Evolutionary conservation across 495 filamentous ascomycete genomes (phyloP).

Genomic region (Achaetomiella virescens): DNA sequence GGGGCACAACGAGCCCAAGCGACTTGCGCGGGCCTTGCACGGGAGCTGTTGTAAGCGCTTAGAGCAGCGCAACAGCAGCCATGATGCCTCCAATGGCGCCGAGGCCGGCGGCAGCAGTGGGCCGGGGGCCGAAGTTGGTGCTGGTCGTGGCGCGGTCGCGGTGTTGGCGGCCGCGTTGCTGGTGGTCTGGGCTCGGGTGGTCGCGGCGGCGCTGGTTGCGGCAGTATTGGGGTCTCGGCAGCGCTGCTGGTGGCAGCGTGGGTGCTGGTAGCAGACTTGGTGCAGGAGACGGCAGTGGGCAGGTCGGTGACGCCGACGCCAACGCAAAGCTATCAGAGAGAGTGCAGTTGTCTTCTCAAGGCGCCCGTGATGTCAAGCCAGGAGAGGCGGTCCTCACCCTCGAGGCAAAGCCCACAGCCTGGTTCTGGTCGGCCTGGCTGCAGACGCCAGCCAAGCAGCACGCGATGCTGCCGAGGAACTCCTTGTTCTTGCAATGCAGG

Average conservation of each 20-base stretch:
- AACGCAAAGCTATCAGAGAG: constrained; percentile 34
- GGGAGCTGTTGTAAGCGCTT: too few species aligned
- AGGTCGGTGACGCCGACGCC: constrained; percentile 30
- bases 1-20: too few species aligned
- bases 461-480: constrained; percentile 55
- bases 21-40: too few species aligned
- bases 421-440: constrained; percentile 44
- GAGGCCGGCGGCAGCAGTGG: constrained; percentile 23
- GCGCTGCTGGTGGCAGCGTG: constrained; percentile 8
- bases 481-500: constrained; percentile 61
- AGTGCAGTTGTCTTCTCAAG: too few species aligned
- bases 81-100: constrained; percentile 31
- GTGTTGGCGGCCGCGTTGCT: not conserved
- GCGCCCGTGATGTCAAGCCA: not conserved
- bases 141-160: constrained; percentile 10
- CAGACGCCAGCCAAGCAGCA: constrained; percentile 62
- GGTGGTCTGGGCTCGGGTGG: constrained; percentile 15
- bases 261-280: constrained; percentile 20
- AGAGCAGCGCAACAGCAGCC: constrained; percentile 29
- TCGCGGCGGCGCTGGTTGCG: constrained; percentile 4
- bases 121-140: constrained; percentile 22
- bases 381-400: constrained; percentile 11
- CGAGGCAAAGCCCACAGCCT: constrained; percentile 31
- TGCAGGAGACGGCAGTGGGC: constrained; percentile 30
- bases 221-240: constrained; percentile 8